Evolutionary conservation across 352 stramenopile genomes (phyloP).

Genomic region (Pythium vanterpoolii): DNA sequence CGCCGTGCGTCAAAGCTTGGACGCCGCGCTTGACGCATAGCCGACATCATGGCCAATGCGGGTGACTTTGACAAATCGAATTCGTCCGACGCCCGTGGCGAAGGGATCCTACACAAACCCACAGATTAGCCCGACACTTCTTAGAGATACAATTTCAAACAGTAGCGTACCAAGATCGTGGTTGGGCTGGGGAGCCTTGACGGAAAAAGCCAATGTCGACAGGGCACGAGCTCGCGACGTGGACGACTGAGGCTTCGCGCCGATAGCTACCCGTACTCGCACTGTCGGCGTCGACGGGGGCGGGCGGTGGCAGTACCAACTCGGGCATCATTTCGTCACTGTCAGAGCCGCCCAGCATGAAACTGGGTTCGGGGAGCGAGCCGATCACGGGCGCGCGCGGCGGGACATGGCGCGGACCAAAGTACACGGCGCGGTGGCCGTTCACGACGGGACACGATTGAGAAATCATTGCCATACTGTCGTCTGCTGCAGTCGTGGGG

Average conservation of each 20-base stretch:
- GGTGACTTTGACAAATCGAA: conserved; percentile 73
- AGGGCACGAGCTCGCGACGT: conserved; percentile 71
- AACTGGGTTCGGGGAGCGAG: conserved; percentile 61
- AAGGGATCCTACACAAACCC: conserved; percentile 12
- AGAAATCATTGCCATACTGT: conserved; percentile 32
- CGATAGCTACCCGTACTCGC: neutral
- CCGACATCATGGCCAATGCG: conserved; percentile 62
- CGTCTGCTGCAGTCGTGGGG: conserved; percentile 1
- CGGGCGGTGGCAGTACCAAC: conserved; percentile 48
- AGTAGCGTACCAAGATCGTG: conserved; percentile 47
- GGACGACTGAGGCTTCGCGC: conserved; percentile 43
- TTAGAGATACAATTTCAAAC: too few species aligned
- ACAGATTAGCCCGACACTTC: neutral
- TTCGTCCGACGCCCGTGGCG: conserved; percentile 40
- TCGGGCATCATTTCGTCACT: conserved; percentile 50
- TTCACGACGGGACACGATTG: conserved; percentile 53
- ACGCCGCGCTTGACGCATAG: conserved; percentile 38
- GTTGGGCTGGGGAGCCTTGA: conserved; percentile 28
- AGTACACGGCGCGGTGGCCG: conserved; percentile 25
- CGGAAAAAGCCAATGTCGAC: conserved; percentile 60
- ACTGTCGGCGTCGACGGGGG: conserved; percentile 26
- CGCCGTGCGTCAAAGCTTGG: conserved; percentile 12
- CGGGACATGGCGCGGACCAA: conserved; percentile 25
- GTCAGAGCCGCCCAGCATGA: conserved; percentile 31
- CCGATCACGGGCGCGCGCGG: conserved; percentile 53